A percentile compares a stretch with the other conserved stretches of the same genome.
These are phyloP conservation scores for Cyclocybe aegerita DNA, from an alignment of 768 basidiomycete species.

Conservation along the genomic window DNA sequence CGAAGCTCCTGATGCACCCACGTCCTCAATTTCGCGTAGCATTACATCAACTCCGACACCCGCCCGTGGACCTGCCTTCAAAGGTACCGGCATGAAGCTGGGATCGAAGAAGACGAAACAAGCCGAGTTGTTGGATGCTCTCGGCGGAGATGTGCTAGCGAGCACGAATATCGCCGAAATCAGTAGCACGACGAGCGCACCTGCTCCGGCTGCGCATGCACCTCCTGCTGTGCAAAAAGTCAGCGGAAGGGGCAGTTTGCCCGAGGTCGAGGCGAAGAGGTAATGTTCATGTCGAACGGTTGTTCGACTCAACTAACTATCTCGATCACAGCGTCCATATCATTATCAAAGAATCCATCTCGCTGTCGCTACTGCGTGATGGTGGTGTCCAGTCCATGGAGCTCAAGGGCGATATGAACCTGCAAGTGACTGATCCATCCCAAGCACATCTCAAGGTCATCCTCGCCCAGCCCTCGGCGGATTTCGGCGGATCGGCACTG, in stretches of 20 bases:
- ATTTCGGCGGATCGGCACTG: slow-evolving; percentile 63
- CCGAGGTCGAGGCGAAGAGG: slow-evolving; percentile 78
- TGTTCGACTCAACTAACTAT: neutral
- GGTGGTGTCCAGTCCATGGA: slow-evolving; percentile 91
- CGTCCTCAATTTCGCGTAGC: slow-evolving; percentile 34
- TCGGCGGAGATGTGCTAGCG: slow-evolving; percentile 73
- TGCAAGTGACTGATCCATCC: slow-evolving; percentile 79
- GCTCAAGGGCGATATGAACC: slow-evolving; percentile 92
- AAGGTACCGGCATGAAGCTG: slow-evolving; percentile 94
- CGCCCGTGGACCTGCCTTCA: slow-evolving; percentile 80
- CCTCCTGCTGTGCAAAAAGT: slow-evolving; percentile 47
- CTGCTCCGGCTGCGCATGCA: slow-evolving; percentile 38
- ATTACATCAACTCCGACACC: slow-evolving; percentile 45
- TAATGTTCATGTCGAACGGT: slow-evolving; percentile 20
- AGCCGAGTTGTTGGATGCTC: slow-evolving; percentile 81
- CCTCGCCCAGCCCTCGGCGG: slow-evolving; percentile 54
- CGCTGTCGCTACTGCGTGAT: slow-evolving; percentile 80
- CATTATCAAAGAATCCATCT: slow-evolving; percentile 79
- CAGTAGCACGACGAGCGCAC: slow-evolving; percentile 28
- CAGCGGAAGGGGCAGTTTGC: slow-evolving; percentile 61
- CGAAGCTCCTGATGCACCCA: slow-evolving; percentile 57
- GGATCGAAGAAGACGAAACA: slow-evolving; percentile 91
- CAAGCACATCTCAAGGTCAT: slow-evolving; percentile 69
- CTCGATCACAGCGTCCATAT: slow-evolving; percentile 72
- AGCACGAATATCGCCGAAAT: slow-evolving; percentile 48